Evolutionary conservation across 164 flowering plant species (phyloP), one percentile per base, ranked within the genome.

Genomic region (Vitis amurensis): DNA sequence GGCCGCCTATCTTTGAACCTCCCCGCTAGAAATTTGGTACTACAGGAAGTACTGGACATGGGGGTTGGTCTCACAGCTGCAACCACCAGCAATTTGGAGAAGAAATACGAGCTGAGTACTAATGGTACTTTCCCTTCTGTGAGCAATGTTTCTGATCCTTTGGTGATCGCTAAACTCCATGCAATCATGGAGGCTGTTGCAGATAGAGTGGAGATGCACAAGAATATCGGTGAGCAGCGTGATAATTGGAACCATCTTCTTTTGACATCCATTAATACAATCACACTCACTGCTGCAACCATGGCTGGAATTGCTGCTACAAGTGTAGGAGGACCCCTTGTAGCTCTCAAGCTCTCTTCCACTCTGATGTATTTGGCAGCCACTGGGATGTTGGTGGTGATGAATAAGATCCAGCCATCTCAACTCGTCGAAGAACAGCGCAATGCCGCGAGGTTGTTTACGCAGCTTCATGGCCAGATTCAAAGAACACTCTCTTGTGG

Each of bases 151-250:
- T 31, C 44, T 31, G 44, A 31, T 31, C 44, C 44, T 3, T 1
- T 31, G 44, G 44, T 31, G 44, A 31, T 31, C 0, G 44, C 44
- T 31, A 31, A 31, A 2, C 56, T 78, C 10, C 61, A 71, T n/a
- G 66, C 55, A 4, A 50, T 78, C 50, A 57, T 78, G 31, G 75
- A 74, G 29, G 55, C 70, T 1, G 58, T 71, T 0, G 9, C 63
- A 0, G 81, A 78, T 31, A 59, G 81, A 61, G 66, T 68, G 4
- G 81, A 78, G 70, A 74, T 78, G 81, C 81, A 78, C 68, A 37
- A 55, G 7, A 74, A 78, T 60, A 68, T 78, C 8, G 68, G 76
- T 1, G 69, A 56, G 61, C 81, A 79, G 47, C 66, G 81, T 1
- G 63, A 79, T 19, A 75, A 69, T 44, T 79, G 81, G 81, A 79